Evolutionary conservation across 495 filamentous ascomycete species (phyloP), one percentile per base, ranked within the genome.

Genomic region (Corynascus novoguineensis): DNA sequence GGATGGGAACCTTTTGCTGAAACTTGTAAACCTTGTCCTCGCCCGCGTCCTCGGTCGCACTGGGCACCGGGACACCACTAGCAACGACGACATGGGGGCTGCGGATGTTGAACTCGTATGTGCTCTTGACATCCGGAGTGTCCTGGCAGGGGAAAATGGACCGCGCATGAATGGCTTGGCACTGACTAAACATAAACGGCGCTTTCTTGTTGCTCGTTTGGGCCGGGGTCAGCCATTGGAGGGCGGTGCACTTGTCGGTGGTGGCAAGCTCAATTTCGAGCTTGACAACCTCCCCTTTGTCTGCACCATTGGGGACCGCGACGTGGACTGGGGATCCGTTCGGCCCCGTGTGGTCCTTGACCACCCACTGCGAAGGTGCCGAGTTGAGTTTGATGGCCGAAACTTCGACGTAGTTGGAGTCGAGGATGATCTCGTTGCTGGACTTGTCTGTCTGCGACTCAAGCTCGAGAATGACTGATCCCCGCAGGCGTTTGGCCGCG

Each of bases 121-220:
- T 92, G 40, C 85, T 88, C 73, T 98, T 98, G 58, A 97, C 85
- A 67, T 95, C 90, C 24, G 92, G 92, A 0, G 93, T 97, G 70
- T 98, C 92, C 75, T 98, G 92, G 71, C 91, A 97, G 12, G 93
- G 93, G 70, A 96, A 96, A 52, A 97, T 79, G 22, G 90, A 95
- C 48, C 92, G 82, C 25, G 87, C 89, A 63, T 97, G 89, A 61
- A 98, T 98, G 37, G 92, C 90, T 75, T 98, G 92, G 71, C 91
- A 96, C 81, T 97, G 92, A 35, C 89, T 92, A 78, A 96, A 97
- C 85, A 97, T 93, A 68, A 96, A 97, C 8, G 92, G 92, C 62
- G 90, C 85, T 64, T 92, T 91, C 70, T 88, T 89, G 77, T 93
- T 96, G 44, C 86, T 87, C 4, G 92, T 96, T 75, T 98, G 92